Conservation (phyloP, 2,329 filamentous ascomycete species). For the Salinomyces thailandicus region DNA sequence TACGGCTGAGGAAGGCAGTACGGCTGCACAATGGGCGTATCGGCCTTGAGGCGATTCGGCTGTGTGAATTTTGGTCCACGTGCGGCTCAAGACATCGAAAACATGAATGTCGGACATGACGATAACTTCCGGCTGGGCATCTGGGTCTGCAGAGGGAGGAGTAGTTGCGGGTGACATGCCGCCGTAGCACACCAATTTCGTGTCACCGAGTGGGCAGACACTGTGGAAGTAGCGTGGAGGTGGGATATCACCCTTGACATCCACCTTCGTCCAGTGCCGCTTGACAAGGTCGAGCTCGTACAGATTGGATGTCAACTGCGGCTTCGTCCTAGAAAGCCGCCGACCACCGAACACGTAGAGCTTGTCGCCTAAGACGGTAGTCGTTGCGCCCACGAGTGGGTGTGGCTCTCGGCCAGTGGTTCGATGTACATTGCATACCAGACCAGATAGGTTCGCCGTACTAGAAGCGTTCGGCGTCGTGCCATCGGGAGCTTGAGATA, state of each 20-base stretch:
- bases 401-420: conserved; percentile 88
- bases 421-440: conserved; percentile 60
- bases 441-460: conserved; percentile 52
- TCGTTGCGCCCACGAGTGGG: conserved; percentile 86
- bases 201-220: conserved; percentile 84
- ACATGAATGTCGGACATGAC: conserved; percentile 99
- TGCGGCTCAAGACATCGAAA: conserved; percentile 71
- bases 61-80: conserved; percentile 68
- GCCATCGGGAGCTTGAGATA: conserved; percentile 37
- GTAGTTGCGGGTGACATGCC: conserved; percentile 71
- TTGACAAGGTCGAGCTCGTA: conserved; percentile 88
- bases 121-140: conserved; percentile 51
- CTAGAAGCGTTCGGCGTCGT: conserved; percentile 26
- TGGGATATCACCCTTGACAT: conserved; percentile 73
- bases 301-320: conserved; percentile 76
- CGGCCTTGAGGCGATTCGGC: conserved; percentile 80
- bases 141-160: conserved; percentile 56
- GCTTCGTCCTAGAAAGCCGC: conserved; percentile 71
- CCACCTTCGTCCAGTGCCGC: conserved; percentile 86
- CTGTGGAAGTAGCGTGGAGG: conserved; percentile 95
- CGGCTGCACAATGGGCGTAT: conserved; percentile 92
- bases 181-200: conserved; percentile 94
- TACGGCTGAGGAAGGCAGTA: conserved; percentile 75
- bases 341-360: conserved; percentile 93
- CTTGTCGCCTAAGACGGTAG: conserved; percentile 88